Evolutionary conservation across 768 basidiomycete genomes (phyloP).

Genomic region (Omphalotus guepiniiformis): DNA sequence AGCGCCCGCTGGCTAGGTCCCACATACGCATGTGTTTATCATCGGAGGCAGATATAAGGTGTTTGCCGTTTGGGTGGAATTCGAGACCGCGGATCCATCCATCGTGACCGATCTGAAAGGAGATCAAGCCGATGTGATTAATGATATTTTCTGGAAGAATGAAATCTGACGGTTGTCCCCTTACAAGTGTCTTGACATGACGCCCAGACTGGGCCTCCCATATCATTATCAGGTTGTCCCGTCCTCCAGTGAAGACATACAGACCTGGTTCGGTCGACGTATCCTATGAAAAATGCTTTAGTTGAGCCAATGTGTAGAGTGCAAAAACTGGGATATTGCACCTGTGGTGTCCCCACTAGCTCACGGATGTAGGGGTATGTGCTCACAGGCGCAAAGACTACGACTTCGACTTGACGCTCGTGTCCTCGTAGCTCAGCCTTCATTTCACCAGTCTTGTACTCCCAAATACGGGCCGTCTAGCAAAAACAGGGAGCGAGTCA

Average conservation of each 20-base stretch:
- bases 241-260: constrained; percentile 77
- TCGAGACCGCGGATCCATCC: constrained; percentile 88
- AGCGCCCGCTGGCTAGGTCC: constrained; percentile 83
- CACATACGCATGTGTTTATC: constrained; percentile 90
- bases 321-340: constrained; percentile 32
- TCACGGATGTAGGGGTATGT: constrained; percentile 68
- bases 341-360: constrained; percentile 70
- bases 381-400: constrained; percentile 77
- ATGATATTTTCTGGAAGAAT: constrained; percentile 9
- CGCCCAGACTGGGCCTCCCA: constrained; percentile 89
- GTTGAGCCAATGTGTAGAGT: constrained; percentile 1
- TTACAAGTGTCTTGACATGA: constrained; percentile 69
- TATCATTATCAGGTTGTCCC: constrained; percentile 89
- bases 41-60: constrained; percentile 86
- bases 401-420: constrained; percentile 82
- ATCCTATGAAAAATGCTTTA: background rate
- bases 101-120: constrained; percentile 79
- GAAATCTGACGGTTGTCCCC: constrained; percentile 18
- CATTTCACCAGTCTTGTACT: constrained; percentile 65
- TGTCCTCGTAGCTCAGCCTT: constrained; percentile 86
- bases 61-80: constrained; percentile 89
- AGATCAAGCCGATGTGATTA: no score
- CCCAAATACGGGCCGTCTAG: constrained; percentile 80
- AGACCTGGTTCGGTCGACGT: background rate
- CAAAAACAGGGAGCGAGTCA: no score